Percentiles rank a stretch among this genome's conserved stretches.
Evolutionary conservation across 306 rosid genomes (phyloP).

Genomic region (Trichosanthes truncata): DNA sequence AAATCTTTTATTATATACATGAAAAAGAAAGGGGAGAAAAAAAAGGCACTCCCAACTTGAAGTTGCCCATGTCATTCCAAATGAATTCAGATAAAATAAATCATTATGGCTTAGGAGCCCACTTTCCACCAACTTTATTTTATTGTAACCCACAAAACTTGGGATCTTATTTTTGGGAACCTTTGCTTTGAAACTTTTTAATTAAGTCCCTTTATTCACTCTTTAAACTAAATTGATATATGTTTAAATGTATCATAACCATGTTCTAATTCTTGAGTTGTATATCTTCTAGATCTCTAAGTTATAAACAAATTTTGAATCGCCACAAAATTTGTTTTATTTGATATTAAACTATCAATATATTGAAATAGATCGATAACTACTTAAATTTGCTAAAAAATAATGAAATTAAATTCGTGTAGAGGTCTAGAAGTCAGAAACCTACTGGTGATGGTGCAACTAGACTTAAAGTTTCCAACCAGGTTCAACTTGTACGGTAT

Average conservation of each 20-base stretch:
- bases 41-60: not conserved
- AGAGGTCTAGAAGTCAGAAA: not conserved
- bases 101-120: not conserved
- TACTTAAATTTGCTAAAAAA: too few species aligned
- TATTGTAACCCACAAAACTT: not conserved
- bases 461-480: not conserved
- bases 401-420: not conserved
- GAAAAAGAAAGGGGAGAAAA: not conserved
- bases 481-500: too few species aligned
- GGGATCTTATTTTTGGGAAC: not conserved
- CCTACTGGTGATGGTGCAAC: not conserved
- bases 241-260: not conserved
- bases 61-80: not conserved
- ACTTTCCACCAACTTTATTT: not conserved
- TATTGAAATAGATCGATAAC: too few species aligned
- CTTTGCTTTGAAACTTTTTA: not conserved
- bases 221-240: not conserved
- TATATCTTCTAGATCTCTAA: not conserved
- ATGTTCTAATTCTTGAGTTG: not conserved
- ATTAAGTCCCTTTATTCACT: not conserved
- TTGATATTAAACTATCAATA: not conserved
- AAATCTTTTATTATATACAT: not conserved
- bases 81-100: constrained; percentile 6
- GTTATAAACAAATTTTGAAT: too few species aligned
- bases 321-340: not conserved